Conservation (phyloP, 1,139 yeast species). For the Pichia sp. region DNA sequence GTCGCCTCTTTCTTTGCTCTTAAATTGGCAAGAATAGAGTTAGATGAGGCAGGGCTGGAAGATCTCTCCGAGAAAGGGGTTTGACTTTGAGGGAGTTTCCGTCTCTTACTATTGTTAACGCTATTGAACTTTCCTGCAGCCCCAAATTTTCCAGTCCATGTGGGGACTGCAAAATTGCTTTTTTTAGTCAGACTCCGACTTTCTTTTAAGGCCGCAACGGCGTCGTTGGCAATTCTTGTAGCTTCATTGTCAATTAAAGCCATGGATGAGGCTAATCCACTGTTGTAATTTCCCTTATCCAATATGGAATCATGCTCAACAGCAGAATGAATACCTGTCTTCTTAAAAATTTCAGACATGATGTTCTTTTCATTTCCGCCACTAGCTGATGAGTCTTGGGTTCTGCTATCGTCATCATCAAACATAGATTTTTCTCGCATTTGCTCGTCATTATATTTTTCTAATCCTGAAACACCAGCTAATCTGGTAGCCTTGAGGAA, state of each 20-base stretch:
- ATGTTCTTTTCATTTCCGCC: constrained; percentile 42
- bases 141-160: constrained; percentile 96
- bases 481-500: constrained; percentile 49
- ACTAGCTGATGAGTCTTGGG: not conserved
- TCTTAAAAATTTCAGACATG: constrained; percentile 71
- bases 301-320: constrained; percentile 76
- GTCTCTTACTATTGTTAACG: not conserved
- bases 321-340: constrained; percentile 70
- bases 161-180: constrained; percentile 76
- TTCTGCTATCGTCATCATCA: constrained; percentile 20
- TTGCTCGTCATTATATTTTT: constrained; percentile 43
- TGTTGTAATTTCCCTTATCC: constrained; percentile 39
- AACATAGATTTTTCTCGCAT: constrained; percentile 29
- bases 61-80: not conserved
- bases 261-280: constrained; percentile 17
- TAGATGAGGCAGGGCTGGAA: constrained; percentile 20
- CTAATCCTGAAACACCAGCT: constrained; percentile 51
- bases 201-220: constrained; percentile 65
- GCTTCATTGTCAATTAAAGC: constrained; percentile 71
- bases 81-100: not conserved
- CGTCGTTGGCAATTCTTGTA: constrained; percentile 65
- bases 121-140: constrained; percentile 50
- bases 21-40: constrained; percentile 37
- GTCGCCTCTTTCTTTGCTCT: constrained; percentile 22
- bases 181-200: constrained; percentile 64